Evolutionary conservation across 2,329 filamentous ascomycete genomes (phyloP), one percentile per base, ranked within the genome.

Genomic region (Biscogniauxia marginata): DNA sequence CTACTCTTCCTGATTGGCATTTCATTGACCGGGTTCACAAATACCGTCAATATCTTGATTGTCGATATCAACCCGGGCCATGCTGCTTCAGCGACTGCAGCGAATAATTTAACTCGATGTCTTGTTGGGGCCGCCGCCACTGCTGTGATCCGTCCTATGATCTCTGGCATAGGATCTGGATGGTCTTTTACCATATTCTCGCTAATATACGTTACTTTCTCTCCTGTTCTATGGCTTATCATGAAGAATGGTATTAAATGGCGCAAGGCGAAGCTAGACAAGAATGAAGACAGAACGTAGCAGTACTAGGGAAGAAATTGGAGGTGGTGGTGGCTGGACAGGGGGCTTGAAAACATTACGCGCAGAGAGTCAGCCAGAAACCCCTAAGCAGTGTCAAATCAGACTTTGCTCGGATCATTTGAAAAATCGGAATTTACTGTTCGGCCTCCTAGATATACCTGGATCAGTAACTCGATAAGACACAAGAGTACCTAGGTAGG

Each of bases 41-140:
- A 76, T 39, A 66, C 73, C 18, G 63, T 76, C 18, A 75, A 69
- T 53, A 73, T 75, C 0, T 65, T 81, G 18, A 67, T 79, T 9
- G 72, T 79, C 1, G 78, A 81, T 58, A 65, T 81, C 13, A 76
- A 79, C 59, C 74, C 73, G 0, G 67, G 67, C 1, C 69, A 69
- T 2, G 74, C 77, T 0, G 74, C 75, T 0, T 71, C 74, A 2
- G 77, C 77, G 2, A 78, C 76, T 0, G 77, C 77, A 1, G 71
- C 74, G 1, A 77, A 75, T 54, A 80, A 80, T 53, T 57, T 81
- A 4, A 72, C 75, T 0, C 61, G 78, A 18, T 79, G 77, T 55
- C 61, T 75, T 19, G 63, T 80, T 19, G 77, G 75, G 9, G 78
- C 78, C 0, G 72, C 68, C 0, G 74, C 73, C 23, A 75, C 75